Conservation (phyloP, 257 asterid genomes). For the Penstemon davidsonii region DNA sequence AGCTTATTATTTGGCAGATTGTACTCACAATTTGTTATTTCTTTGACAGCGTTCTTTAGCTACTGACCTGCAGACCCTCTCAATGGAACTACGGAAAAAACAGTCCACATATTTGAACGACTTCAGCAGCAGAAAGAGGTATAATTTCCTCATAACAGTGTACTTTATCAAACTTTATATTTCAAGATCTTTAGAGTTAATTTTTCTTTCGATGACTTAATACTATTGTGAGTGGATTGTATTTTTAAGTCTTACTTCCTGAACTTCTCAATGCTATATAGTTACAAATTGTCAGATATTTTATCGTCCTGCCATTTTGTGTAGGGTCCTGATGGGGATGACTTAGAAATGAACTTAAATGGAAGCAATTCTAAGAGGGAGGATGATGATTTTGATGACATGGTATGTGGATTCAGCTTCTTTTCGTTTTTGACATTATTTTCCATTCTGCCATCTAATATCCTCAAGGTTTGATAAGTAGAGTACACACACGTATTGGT, state of each 20-base stretch:
- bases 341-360: constrained; percentile 91
- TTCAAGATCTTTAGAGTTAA: constrained; percentile 18
- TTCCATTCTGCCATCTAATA: neutral
- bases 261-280: constrained; percentile 15
- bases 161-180: constrained; percentile 7
- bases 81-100: constrained; percentile 73
- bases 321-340: constrained; percentile 95
- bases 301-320: constrained; percentile 29
- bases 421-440: constrained; percentile 17
- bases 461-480: neutral
- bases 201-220: neutral
- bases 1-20: constrained; percentile 15
- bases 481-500: neutral
- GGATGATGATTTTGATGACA: constrained; percentile 86
- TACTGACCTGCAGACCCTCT: constrained; percentile 79
- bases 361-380: constrained; percentile 66
- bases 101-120: constrained; percentile 70
- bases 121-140: constrained; percentile 84
- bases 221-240: no score
- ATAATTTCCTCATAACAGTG: constrained; percentile 17
- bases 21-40: constrained; percentile 32
- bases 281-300: constrained; percentile 19
- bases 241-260: constrained; percentile 19
- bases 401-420: constrained; percentile 55
- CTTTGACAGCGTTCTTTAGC: constrained; percentile 74